These are phyloP conservation scores for Xylariaceae sp. DNA, from an alignment of 2,329 filamentous ascomycete species.

Conservation along the genomic window DNA sequence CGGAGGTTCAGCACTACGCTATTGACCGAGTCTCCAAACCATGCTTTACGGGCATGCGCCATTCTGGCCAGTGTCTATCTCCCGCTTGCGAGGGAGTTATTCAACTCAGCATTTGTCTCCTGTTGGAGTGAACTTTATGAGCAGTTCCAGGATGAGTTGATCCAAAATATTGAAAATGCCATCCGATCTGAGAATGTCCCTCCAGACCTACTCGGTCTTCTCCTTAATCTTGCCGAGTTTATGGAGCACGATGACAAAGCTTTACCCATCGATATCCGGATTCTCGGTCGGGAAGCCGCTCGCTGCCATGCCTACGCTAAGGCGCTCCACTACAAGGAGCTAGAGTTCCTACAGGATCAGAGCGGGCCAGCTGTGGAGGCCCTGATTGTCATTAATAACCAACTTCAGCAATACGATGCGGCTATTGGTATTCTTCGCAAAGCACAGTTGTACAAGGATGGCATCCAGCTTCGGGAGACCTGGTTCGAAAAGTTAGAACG, in stretches of 20 bases:
- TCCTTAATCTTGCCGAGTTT: conserved; percentile 96
- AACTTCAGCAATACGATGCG: conserved; percentile 96
- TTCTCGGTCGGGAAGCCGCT: conserved; percentile 90
- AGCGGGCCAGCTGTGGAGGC: conserved; percentile 95
- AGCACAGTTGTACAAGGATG: conserved; percentile 91
- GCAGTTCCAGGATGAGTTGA: conserved; percentile 94
- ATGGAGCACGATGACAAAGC: conserved; percentile 99
- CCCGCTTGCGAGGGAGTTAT: conserved; percentile 88
- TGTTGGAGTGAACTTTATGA: conserved; percentile 99
- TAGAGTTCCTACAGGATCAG: conserved; percentile 97
- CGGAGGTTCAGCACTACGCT: conserved; percentile 94
- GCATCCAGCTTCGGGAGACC: conserved; percentile 92
- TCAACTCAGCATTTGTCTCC: conserved; percentile 98
- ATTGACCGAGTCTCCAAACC: conserved; percentile 93
- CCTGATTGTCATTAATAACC: conserved; percentile 98
- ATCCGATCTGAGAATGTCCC: conserved; percentile 95
- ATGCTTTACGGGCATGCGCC: conserved; percentile 91
- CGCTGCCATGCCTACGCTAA: conserved; percentile 99
- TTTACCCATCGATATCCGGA: conserved; percentile 93
- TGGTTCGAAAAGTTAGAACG: conserved; percentile 99
- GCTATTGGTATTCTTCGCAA: conserved; percentile 97
- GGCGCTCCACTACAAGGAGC: conserved; percentile 96
- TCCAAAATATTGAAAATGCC: conserved; percentile 92
- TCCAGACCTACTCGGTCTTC: conserved; percentile 89
- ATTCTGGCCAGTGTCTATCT: conserved; percentile 89